Percentiles rank a stretch among this genome's conserved stretches.
phyloP scores from a whole-genome alignment of 164 flowering plant species.

The Umbilicus rupestris region DNA sequence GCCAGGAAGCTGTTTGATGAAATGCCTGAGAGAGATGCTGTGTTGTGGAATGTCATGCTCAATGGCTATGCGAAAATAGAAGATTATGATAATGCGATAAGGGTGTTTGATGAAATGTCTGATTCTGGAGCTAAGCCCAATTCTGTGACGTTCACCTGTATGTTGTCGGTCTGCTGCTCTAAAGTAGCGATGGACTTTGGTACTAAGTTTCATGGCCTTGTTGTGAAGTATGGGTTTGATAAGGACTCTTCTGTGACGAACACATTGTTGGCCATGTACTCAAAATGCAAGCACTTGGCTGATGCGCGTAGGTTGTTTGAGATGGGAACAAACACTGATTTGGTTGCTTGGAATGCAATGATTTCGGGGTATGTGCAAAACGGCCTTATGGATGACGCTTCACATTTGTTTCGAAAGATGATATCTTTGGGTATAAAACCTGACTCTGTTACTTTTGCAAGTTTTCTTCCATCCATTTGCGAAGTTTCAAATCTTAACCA shows the following conservation, averaged over 20 bases:
- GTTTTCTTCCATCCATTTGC: conserved; percentile 58
- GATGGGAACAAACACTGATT: conserved; percentile 28
- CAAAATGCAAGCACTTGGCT: conserved; percentile 41
- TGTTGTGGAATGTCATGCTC: conserved; percentile 83
- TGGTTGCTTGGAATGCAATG: conserved; percentile 76
- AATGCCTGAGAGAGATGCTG: conserved; percentile 48
- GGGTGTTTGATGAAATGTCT: conserved; percentile 44
- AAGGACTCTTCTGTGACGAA: conserved; percentile 47
- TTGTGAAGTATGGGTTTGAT: conserved; percentile 41
- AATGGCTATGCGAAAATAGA: conserved; percentile 46
- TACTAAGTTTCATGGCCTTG: conserved; percentile 54
- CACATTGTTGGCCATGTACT: conserved; percentile 59
- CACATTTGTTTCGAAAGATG: conserved; percentile 43
- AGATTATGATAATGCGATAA: conserved; percentile 24
- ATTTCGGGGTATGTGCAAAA: conserved; percentile 62
- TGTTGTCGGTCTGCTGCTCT: conserved; percentile 46
- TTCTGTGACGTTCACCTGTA: conserved; percentile 50
- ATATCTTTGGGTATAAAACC: conserved; percentile 45
- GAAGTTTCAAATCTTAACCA: conserved; percentile 26
- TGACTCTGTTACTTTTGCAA: conserved; percentile 59
- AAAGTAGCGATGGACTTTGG: conserved; percentile 31
- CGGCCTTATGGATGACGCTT: conserved; percentile 41
- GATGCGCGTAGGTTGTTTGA: conserved; percentile 51
- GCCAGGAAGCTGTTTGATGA: conserved; percentile 58
- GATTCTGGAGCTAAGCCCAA: conserved; percentile 30